phyloP scores from a whole-genome alignment of 139 green algal genomes.

The Chlorella sp. region DNA sequence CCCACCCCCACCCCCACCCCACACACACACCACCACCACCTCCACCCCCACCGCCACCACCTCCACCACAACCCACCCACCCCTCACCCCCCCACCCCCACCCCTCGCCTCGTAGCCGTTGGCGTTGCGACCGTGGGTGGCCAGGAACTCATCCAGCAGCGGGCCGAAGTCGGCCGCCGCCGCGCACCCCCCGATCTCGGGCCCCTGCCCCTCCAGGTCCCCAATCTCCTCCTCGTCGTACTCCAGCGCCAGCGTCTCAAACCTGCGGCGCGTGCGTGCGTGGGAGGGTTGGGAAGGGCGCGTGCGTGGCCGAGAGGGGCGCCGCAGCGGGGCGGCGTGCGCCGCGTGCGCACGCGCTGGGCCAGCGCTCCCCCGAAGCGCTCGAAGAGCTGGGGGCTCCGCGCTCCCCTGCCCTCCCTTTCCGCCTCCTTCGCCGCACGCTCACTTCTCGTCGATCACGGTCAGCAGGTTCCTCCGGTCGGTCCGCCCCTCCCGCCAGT shows the following conservation, averaged over 20 bases:
- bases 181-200: slow-evolving; percentile 19
- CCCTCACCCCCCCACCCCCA: background rate
- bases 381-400: too few species aligned
- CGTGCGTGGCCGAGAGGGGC: too few species aligned
- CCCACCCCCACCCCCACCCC: too few species aligned
- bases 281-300: too few species aligned
- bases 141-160: slow-evolving; percentile 83
- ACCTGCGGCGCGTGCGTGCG: slow-evolving; percentile 21
- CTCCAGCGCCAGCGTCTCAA: slow-evolving; percentile 70
- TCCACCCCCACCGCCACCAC: too few species aligned
- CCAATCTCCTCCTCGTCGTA: slow-evolving; percentile 80
- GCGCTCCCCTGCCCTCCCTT: too few species aligned
- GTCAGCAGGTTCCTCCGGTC: slow-evolving; percentile 59
- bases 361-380: too few species aligned
- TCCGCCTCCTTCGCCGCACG: too few species aligned
- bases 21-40: too few species aligned
- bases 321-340: too few species aligned
- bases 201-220: slow-evolving; percentile 60
- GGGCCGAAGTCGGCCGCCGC: slow-evolving; percentile 45
- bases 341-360: too few species aligned
- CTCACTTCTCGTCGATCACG: slow-evolving; percentile 59
- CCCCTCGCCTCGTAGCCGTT: slow-evolving; percentile 19
- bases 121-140: slow-evolving; percentile 21
- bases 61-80: background rate
- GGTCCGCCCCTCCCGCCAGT: slow-evolving; percentile 71